Base-by-base conservation (phyloP, 2,329 filamentous ascomycete species). In the Calonectria fujianensis region DNA sequence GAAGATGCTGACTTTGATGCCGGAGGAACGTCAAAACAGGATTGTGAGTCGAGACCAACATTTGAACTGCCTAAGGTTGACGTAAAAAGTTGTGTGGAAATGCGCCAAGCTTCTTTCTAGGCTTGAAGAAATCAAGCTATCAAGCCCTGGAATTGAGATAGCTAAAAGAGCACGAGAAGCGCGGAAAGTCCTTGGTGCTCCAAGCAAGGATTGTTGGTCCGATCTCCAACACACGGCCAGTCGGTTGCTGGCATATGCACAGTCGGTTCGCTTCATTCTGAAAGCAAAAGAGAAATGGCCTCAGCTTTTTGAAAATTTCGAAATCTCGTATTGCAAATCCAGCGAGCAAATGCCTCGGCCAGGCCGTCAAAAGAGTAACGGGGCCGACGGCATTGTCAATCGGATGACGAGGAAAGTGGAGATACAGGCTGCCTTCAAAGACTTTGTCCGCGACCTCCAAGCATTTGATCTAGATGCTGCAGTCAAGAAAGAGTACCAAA, bases 251-350 rank as follows among this genome's bases (percentile, higher is more conserved):
- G 77, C 80, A 3, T 81, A 81, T 69, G 59, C 59, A 0, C 52
- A 75, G 7, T 77, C 78, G 1, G 70, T 73, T 0, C 61, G 70
- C 13, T 76, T 75, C 52, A 74, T 82, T 0, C 48, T 80, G 0
- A 29, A 65, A 9, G 79, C 79, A 9, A 72, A 71, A 2, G 37
- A 50, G 0, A 72, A 67, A 16, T 84, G 83, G 78, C 82, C 81
- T 0, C 39, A 51, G 8, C 76, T 84, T 2, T 84, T 85, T 9
- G 50, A 76, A 27, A 75, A 80, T n/a, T 81, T 83, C 29, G 63
- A 78, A 9, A 70, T 85, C 2, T 76, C 69, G 0, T 73, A 61
- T 14, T 35, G 83, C 2, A 72, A 77, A 0, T 85, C 83, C 0
- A 76, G 76, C 20, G 13, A 63, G 27, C 37, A 24, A 16, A 59